These are phyloP conservation scores for Monosporascus cannonballus DNA, from an alignment of 2,329 filamentous ascomycete genomes.

Conservation along the genomic window DNA sequence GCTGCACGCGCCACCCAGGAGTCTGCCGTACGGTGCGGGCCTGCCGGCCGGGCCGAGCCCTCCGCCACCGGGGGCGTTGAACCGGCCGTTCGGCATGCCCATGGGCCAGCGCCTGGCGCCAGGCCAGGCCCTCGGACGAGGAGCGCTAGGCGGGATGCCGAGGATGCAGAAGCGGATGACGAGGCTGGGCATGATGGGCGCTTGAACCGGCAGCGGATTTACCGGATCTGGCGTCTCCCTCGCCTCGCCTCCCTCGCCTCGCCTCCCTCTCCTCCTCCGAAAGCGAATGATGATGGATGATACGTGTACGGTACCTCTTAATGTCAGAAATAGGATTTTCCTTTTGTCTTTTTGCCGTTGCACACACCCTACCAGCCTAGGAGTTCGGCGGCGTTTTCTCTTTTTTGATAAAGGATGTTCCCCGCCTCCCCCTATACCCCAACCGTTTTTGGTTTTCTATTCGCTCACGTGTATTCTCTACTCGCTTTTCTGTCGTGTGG, in stretches of 20 bases:
- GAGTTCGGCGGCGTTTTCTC: not conserved
- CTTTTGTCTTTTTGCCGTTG: not conserved
- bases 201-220: too few species aligned
- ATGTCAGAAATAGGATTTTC: not conserved
- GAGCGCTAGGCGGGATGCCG: conserved; percentile 29
- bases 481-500: too few species aligned
- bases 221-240: too few species aligned
- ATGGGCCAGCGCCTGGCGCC: conserved; percentile 28
- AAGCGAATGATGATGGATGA: not conserved
- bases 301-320: too few species aligned
- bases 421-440: not conserved
- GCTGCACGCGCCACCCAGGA: conserved; percentile 13
- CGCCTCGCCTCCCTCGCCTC: not conserved
- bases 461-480: too few species aligned
- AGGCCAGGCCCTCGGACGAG: conserved; percentile 28
- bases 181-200: conserved; percentile 48
- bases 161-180: conserved; percentile 59
- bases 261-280: not conserved
- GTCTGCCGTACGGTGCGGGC: conserved; percentile 3
- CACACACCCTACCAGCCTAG: not conserved
- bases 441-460: not conserved
- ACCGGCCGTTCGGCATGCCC: conserved; percentile 28
- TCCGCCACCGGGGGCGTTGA: conserved; percentile 14
- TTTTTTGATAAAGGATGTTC: not conserved
- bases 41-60: conserved; percentile 19